Base-by-base conservation (phyloP, 495 filamentous ascomycete species). In the Penicillium egyptiacum region DNA sequence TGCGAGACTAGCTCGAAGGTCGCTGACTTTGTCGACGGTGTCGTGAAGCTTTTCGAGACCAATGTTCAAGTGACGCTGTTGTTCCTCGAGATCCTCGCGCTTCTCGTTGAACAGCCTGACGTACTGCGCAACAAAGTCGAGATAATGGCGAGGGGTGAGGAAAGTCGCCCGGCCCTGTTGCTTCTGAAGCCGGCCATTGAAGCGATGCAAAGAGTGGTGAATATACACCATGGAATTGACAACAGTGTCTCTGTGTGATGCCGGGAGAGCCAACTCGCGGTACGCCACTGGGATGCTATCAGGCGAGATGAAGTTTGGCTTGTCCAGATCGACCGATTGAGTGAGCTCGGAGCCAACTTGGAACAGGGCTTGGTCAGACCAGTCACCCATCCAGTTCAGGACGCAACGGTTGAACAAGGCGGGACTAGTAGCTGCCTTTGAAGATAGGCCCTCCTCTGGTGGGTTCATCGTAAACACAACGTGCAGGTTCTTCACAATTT, bases 391-490 rank as follows among this genome's bases (percentile, higher is more conserved):
- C 94, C 94, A 99, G 75, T 99, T 99, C 52, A 99, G 86, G 42
- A 99, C 94, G 67, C 94, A 99, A 77, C 94, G 86, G 75, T 99
- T 99, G 85, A 99, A 99, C 62, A 99, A 73, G 28, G 94, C 94
- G 41, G 94, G 94, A 79, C 90, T 96, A 14, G 95, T 99, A 17
- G 94, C 94, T 50, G 94, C 95, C 75, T 96, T 97, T 6, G 92
- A 96, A 11, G 89, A 92, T 41, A 99, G 74, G 1, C 93, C 94
- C 58, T 93, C 95, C 69, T 96, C 89, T 5, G 94, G 94, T n/a
- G 94, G 94, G 71, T 99, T 99, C 94, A 99, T 99, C 2, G 94
- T 99, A 67, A 99, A 98, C 37, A 99, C 94, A 54, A 99, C 95
- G 67, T 99, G 94, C 40, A 99, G 74, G 67, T 99, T 99, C 82